Base-by-base conservation (phyloP, 192 early-diverging fungal genomes). In the Coemansia sp. region DNA sequence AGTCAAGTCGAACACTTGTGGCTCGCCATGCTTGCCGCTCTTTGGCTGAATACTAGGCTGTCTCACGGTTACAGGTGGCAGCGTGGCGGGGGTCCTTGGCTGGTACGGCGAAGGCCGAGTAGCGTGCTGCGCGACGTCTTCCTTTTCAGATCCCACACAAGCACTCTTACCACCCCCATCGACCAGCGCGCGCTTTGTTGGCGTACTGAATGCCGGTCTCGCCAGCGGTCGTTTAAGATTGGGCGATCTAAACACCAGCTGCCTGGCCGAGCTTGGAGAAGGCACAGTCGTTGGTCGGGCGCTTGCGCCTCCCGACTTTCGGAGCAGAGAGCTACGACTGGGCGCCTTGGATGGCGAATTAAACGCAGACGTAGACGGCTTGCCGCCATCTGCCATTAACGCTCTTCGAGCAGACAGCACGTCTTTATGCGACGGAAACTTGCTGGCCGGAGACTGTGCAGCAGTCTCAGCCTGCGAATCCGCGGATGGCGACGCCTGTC, bases 351-450 rank as follows among this genome's bases (percentile, higher is more conserved):
- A 6, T 11, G 77, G 77, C 29, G 73, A 36, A 40, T 47, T 74
- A 34, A 74, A 79, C 15, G 59, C 33, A 1, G 61, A 38, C 3
- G 66, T 33, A 31, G 51, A 27, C 1, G 55, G 55, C n/a, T 52
- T 70, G 47, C 76, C 47, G 8, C 64, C 41, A 12, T 72, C 69
- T 38, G 49, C 49, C 65, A 57, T 74, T 54, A 82, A 41, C 1
- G 80, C 80, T 1, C 76, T 54, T 33, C 80, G 66, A 11, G 80
- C 80, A 20, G 80, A 83, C 31, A 75, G 63, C 15, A 83, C 80
- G 33, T 83, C 80, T 20, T 54, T 68, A 15, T 63, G 73, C 9
- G 80, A 83, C 15, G 80, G 80, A 42, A 83, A 83, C 49, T 47
- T 63, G 38, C 43, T 82, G 34, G 67, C n/a, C 2, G 43, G 44